These are phyloP conservation scores for Parastagonospora nodorum DNA, from an alignment of 2,329 filamentous ascomycete species.

Conservation along the genomic window DNA sequence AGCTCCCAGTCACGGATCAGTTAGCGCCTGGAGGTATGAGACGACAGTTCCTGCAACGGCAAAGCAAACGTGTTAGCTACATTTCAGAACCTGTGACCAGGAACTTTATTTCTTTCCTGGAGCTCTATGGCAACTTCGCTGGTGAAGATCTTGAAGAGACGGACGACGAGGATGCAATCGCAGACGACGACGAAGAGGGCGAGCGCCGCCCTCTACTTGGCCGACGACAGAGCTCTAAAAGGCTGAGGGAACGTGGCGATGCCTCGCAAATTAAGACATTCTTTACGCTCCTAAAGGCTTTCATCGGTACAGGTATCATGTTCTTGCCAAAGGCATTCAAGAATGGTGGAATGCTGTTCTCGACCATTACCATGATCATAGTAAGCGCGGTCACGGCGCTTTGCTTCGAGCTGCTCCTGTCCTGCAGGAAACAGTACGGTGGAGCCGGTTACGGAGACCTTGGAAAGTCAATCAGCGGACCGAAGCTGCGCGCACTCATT, in stretches of 20 bases:
- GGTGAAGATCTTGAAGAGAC: constrained; percentile 69
- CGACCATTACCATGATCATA: constrained; percentile 68
- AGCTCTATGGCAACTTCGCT: constrained; percentile 77
- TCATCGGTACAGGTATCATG: constrained; percentile 81
- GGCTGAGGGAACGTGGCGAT: constrained; percentile 60
- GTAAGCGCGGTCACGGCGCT: constrained; percentile 70
- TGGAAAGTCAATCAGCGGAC: constrained; percentile 68
- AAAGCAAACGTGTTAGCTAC: constrained; percentile 47
- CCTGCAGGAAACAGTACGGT: constrained; percentile 67
- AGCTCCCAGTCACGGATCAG: constrained; percentile 51
- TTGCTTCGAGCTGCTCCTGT: constrained; percentile 73
- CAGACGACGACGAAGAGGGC: constrained; percentile 56
- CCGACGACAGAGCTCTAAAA: constrained; percentile 58
- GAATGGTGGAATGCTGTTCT: constrained; percentile 78
- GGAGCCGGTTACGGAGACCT: constrained; percentile 78
- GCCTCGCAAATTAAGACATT: constrained; percentile 74
- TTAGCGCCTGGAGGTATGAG: constrained; percentile 60
- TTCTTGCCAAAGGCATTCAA: constrained; percentile 80
- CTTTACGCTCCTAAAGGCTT: constrained; percentile 78
- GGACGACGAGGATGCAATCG: constrained; percentile 62
- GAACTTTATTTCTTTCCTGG: constrained; percentile 76
- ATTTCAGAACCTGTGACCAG: constrained; percentile 63
- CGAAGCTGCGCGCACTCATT: constrained; percentile 67
- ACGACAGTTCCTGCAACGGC: constrained; percentile 55
- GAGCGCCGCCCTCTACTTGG: constrained; percentile 68